Evolutionary conservation across 257 asterid genomes (phyloP).

Genomic region (Buddleja alternifolia): DNA sequence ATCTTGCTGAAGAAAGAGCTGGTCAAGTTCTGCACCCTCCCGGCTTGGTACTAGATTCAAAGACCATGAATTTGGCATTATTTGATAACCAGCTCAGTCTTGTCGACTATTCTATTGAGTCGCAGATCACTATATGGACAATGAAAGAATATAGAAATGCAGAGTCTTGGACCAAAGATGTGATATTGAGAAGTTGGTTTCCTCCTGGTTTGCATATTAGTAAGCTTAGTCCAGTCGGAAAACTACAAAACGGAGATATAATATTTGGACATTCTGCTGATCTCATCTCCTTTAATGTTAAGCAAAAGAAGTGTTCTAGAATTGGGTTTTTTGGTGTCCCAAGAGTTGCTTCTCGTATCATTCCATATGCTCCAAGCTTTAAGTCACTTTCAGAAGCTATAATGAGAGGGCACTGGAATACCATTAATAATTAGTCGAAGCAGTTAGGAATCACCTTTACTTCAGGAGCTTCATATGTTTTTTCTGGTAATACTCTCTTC

Average conservation of each 20-base stretch:
- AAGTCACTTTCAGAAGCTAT: background rate
- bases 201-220: background rate
- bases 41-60: background rate
- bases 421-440: background rate
- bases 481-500: background rate
- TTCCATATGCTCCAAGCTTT: background rate
- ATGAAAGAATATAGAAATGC: background rate
- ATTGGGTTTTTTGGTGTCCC: background rate
- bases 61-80: background rate
- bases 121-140: constrained; percentile 7
- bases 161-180: constrained; percentile 7
- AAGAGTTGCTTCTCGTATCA: background rate
- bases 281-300: background rate
- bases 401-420: background rate
- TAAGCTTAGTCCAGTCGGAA: background rate
- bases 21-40: constrained; percentile 5
- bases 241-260: background rate
- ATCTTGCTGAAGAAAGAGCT: background rate
- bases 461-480: background rate
- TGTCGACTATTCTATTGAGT: background rate
- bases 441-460: background rate
- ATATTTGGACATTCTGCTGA: background rate
- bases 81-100: constrained; percentile 5
- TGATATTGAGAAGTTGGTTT: background rate
- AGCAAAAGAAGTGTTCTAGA: background rate